These are phyloP conservation scores for Ogataea neopini DNA, from an alignment of 805 yeast genomes.

Conservation along the genomic window DNA sequence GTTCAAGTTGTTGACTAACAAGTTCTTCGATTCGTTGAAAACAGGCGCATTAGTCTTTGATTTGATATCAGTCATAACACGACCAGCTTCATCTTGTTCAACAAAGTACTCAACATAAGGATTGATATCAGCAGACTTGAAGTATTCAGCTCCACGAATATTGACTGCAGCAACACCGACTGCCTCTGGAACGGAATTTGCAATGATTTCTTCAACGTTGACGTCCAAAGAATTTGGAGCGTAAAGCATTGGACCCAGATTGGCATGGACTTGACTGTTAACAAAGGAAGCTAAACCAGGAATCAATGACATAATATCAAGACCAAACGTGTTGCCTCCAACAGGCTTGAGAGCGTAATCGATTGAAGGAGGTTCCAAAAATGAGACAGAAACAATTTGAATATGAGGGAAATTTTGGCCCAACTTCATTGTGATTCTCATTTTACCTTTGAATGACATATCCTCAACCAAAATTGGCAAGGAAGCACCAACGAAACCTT, in stretches of 20 bases:
- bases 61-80: conserved; percentile 54
- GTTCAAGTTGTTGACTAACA: conserved; percentile 57
- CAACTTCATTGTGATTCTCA: conserved; percentile 63
- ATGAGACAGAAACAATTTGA: conserved; percentile 65
- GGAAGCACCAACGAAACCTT: conserved; percentile 73
- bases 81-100: conserved; percentile 36
- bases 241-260: conserved; percentile 73
- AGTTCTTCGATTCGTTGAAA: conserved; percentile 65
- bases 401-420: conserved; percentile 77
- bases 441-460: conserved; percentile 72
- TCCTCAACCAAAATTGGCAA: conserved; percentile 80
- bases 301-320: conserved; percentile 79
- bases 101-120: conserved; percentile 44
- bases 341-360: conserved; percentile 83
- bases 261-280: conserved; percentile 66
- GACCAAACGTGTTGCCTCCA: conserved; percentile 86
- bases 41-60: conserved; percentile 56
- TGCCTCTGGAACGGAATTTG: conserved; percentile 63
- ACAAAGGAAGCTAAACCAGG: conserved; percentile 80
- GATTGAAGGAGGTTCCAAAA: conserved; percentile 75
- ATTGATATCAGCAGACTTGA: conserved; percentile 48
- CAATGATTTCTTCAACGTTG: conserved; percentile 71
- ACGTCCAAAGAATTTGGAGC: conserved; percentile 81
- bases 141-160: conserved; percentile 51
- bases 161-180: conserved; percentile 69